A percentile compares a stretch with the other conserved stretches of the same genome.
These are phyloP conservation scores for Extremus antarcticus DNA, from an alignment of 495 filamentous ascomycete species.

Conservation along the genomic window DNA sequence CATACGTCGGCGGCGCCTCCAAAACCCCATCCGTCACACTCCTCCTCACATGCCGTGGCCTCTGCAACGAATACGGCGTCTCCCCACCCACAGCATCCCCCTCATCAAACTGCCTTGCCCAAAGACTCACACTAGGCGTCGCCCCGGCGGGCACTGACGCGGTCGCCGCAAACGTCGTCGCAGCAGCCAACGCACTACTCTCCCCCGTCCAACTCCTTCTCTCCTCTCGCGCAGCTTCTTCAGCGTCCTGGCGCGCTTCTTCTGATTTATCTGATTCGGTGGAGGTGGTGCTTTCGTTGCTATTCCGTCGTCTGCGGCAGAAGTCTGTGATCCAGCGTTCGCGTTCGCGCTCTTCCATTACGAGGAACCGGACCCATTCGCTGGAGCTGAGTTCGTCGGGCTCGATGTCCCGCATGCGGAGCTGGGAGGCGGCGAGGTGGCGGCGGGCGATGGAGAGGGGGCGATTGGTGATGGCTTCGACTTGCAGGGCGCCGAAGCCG, in stretches of 20 bases:
- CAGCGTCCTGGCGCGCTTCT: constrained; percentile 15
- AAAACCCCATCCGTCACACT: constrained; percentile 8
- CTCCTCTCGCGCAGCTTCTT: constrained; percentile 6
- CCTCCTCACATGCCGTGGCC: constrained; percentile 5
- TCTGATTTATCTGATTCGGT: constrained; percentile 11
- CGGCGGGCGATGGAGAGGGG: constrained; percentile 18
- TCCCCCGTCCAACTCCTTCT: not conserved
- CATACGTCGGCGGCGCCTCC: constrained; percentile 18
- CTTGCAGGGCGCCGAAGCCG: constrained; percentile 19
- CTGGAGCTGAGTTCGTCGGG: constrained; percentile 18
- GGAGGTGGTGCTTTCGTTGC: constrained; percentile 4
- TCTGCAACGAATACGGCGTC: not conserved
- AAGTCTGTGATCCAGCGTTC: constrained; percentile 19
- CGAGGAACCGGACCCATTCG: constrained; percentile 21
- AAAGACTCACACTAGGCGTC: constrained; percentile 14
- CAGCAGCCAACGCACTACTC: too few species aligned
- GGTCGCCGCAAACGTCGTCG: not conserved
- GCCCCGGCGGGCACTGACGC: not conserved
- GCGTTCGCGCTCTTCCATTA: constrained; percentile 18
- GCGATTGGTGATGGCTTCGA: constrained; percentile 18
- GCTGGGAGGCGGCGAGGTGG: constrained; percentile 14
- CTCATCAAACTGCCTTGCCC: constrained; percentile 16
- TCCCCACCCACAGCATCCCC: not conserved
- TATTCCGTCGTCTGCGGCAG: constrained; percentile 9
- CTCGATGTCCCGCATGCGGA: constrained; percentile 21